Evolutionary conservation across 1,139 yeast species (phyloP), one percentile per base, ranked within the genome.

Genomic region (Candida pseudoviswanathii): DNA sequence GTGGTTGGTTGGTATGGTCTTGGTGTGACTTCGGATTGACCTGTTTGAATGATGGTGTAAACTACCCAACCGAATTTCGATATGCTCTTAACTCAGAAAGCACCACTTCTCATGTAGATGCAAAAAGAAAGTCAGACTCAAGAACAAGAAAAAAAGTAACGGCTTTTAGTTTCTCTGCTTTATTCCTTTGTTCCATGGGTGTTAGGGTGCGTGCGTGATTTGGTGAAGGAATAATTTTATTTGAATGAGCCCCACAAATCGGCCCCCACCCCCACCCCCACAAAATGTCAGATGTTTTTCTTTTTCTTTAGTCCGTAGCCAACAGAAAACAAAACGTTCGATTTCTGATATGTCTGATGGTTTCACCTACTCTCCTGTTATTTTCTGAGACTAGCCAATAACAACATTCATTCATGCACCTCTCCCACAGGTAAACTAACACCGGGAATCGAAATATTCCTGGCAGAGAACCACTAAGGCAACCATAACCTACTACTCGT

Each of bases 201-300:
- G 16, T 16, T 16, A 16, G 16, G 16, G 16, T 16, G 16, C 2
- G 16, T 16, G 16, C 2, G 16, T 16, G 16, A 16, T 16, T 16
- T 16, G 16, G 16, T 16, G 16, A 16, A 16, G 16, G 16, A 16
- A 16, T 16, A 16, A 16, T 27, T 27, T 8, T 27, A 8, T 27
- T 27, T 27, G 2, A 27, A 37, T 10, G 41, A 37, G 29, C 41
- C 41, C 41, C 41, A 37, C 41, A 37, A 37, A 37, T 33, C 37
- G 37, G 21, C 41, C 41, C 41, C 41, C 41, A 37, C 41, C 41
- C 41, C 41, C 41, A 37, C 41, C 41, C 41, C 41, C 41, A 37
- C 41, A 37, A 37, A 37, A 37, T 37, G 41, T 37, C 41, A 37
- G 41, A 25, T 37, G 41, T 37, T 37, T 25, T 25, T 24, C 38